Evolutionary conservation across 306 rosid genomes (phyloP).

Genomic region (Canavalia ensiformis): DNA sequence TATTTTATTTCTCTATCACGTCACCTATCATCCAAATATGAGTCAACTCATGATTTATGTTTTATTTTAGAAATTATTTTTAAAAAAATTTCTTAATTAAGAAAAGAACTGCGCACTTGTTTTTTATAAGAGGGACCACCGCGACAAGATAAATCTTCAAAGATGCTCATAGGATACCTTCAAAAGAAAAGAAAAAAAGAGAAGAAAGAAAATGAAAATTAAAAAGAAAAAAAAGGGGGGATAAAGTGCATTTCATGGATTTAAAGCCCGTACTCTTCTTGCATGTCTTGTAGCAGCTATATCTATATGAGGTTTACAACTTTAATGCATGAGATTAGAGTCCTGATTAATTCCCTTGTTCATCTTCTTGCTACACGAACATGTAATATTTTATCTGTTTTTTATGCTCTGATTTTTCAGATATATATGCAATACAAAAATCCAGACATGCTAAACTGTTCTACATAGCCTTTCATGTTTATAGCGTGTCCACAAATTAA

Average conservation of each 20-base stretch:
- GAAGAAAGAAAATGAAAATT: background rate
- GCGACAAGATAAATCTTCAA: background rate
- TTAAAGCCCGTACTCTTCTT: background rate
- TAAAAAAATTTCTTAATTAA: no score
- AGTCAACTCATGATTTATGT: background rate
- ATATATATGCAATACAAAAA: no score
- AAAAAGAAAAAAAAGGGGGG: background rate
- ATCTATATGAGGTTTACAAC: no score
- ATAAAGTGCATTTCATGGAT: background rate
- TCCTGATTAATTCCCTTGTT: background rate
- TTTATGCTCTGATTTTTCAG: no score
- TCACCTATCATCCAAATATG: no score
- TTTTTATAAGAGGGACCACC: background rate
- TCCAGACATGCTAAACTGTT: no score
- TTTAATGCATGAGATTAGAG: background rate
- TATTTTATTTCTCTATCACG: no score
- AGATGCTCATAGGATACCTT: slow-evolving; percentile 11
- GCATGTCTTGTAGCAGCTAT: background rate
- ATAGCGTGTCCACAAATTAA: no score
- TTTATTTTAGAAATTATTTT: background rate
- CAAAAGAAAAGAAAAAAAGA: background rate
- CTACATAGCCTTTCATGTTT: no score
- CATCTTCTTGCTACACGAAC: no score
- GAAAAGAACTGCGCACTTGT: no score
- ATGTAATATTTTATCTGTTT: no score